Base-by-base conservation (phyloP, 345 rosid genomes). In the Arabis hirsuta region DNA sequence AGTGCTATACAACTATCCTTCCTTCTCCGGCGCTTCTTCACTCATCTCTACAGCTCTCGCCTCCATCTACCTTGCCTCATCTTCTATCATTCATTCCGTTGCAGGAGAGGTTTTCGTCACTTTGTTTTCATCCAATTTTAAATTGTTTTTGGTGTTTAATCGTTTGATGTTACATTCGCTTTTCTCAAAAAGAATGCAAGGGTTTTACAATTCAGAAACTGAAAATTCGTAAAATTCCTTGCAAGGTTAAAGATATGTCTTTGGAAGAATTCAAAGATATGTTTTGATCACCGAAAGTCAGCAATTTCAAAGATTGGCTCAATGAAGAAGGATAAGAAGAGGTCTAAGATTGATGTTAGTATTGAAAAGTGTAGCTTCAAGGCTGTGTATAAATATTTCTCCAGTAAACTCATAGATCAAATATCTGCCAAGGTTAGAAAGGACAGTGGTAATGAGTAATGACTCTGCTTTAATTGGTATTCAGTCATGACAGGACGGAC, bases 1-100 rank as follows among this genome's bases (percentile, higher is more conserved):
- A 58, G 88, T 82, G 3, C 83, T 89, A 4, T 94, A 93, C 81
- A 90, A 89, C 62, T 93, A 90, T 73, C 96, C 98, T 1, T 93
- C 97, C 0, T 85, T 86, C 80, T 85, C 98, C 4, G 98, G 98
- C 41, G 92, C 92, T 1, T 84, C 80, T 78, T 86, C 91, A 10
- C 92, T 96, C 85, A 72, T 55, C 87, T 86, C 78, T 88, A 84
- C 80, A 96, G 87, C 81, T 81, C 88, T 45, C 95, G 78, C 38
- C 77, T 83, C 78, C 73, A 55, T 77, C 58, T 83, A 22, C 1
- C 22, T 22, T 22, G 2, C 2, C 2, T 2, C 1, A 2, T 1
- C 1, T 1, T 2, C 2, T 1, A 22, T 2, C 1, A 22, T 22
- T 22, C n/a, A n/a, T 4, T 65, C 46, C 45, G 29, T 11, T 11